These are phyloP conservation scores for Fagopyrum esculentum DNA, from an alignment of 148 eudicot species.

Conservation along the genomic window DNA sequence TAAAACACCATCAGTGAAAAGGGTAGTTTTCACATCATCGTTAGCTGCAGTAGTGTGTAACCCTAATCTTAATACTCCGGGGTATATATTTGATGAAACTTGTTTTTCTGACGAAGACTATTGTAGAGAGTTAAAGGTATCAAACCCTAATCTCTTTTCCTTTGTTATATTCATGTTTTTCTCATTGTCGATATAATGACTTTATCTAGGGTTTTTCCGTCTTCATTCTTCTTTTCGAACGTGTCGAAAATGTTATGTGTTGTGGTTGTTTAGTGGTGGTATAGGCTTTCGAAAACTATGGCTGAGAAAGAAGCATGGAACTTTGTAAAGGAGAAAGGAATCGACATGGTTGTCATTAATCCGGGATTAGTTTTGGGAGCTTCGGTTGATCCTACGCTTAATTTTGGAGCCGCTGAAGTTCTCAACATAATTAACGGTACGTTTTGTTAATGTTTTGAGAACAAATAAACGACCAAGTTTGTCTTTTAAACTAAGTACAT, in stretches of 20 bases:
- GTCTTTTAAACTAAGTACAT: too few relatives aligned
- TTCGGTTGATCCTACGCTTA: conserved; percentile 26
- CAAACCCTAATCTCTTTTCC: background rate
- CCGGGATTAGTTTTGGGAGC: conserved; percentile 31
- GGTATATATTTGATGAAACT: conserved; percentile 29
- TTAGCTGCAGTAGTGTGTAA: conserved; percentile 22
- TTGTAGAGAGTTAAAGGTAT: conserved; percentile 25
- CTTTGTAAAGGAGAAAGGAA: conserved; percentile 12
- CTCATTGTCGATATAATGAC: too few relatives aligned
- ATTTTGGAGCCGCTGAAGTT: conserved; percentile 17
- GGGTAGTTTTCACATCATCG: conserved; percentile 37
- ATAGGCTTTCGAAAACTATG: conserved; percentile 15
- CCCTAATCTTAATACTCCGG: conserved; percentile 18
- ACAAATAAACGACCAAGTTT: too few relatives aligned
- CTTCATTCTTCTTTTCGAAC: background rate
- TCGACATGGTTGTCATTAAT: conserved; percentile 19
- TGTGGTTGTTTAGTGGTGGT: conserved; percentile 15
- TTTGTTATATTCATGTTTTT: too few relatives aligned
- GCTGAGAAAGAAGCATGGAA: conserved; percentile 17
- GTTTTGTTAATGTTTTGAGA: too few relatives aligned
- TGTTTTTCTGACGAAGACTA: conserved; percentile 23
- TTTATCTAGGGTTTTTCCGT: background rate
- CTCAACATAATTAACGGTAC: conserved; percentile 15
- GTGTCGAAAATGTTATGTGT: background rate
- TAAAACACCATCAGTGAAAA: conserved; percentile 21